These are phyloP conservation scores for Cucurbita ficifolia DNA, from an alignment of 306 rosid species.

Conservation along the genomic window DNA sequence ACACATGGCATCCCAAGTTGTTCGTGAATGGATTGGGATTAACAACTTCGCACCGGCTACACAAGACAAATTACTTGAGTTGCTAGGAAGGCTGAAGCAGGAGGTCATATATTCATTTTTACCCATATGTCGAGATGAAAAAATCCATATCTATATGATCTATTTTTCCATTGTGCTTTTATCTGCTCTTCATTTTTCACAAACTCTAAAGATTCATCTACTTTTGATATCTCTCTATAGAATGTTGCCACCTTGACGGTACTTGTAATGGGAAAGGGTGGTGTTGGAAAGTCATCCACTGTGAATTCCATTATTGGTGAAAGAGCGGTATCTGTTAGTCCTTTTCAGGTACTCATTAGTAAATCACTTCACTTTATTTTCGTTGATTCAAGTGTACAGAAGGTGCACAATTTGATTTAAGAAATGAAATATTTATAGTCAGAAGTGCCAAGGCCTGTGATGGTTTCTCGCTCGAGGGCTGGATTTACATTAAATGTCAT, in stretches of 20 bases:
- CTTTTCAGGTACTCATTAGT: conserved; percentile 60
- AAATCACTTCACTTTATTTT: not conserved
- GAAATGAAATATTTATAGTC: conserved; percentile 30
- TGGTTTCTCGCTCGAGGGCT: conserved; percentile 70
- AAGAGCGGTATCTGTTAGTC: conserved; percentile 70
- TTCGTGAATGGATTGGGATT: conserved; percentile 84
- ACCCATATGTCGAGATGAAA: not conserved
- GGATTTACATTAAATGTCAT: conserved; percentile 82
- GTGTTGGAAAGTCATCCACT: conserved; percentile 92
- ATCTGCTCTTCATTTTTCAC: not conserved
- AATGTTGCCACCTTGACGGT: conserved; percentile 73
- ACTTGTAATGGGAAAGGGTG: conserved; percentile 97
- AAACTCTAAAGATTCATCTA: not conserved
- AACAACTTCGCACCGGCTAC: conserved; percentile 76
- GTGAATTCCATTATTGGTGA: conserved; percentile 88
- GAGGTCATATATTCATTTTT: conserved; percentile 34
- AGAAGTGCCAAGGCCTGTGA: conserved; percentile 77
- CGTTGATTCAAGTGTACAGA: not conserved
- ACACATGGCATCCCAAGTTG: conserved; percentile 49
- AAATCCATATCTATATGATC: not conserved
- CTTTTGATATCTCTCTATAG: conserved; percentile 20
- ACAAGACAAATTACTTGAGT: conserved; percentile 66
- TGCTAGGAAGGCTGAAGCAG: conserved; percentile 63
- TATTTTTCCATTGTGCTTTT: not conserved
- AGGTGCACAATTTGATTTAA: not conserved